Base-by-base conservation (phyloP, 192 early-diverging fungal genomes). In the Radiomyces spectabilis region DNA sequence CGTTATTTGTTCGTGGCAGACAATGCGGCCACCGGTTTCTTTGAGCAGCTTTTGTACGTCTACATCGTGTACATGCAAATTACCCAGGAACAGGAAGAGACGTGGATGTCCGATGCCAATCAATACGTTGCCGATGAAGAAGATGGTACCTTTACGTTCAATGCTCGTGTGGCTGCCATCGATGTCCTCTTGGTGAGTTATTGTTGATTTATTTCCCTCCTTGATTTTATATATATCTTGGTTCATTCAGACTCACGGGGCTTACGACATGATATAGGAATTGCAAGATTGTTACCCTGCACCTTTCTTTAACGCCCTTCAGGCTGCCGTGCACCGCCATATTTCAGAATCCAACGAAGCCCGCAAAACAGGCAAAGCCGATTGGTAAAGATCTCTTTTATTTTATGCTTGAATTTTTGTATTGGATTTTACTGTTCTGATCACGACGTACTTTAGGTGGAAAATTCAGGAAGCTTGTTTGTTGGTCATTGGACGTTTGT, bases 111-210 rank as follows among this genome's bases (percentile, higher is more conserved):
- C 29, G 92, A 96, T 59, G 80, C 89, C 42, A 89, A 93, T 53
- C 81, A 93, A 61, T 94, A 84, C 59, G 84, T 96, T 27, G 87
- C 88, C 18, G 94, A 96, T 50, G 90, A 92, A 44, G 91, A 94
- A 41, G 92, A 94, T 41, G 91, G 92, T 47, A 84, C 83, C 1
- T 82, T 83, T 34, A 84, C 71, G n/a, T 94, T 86, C 61, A 96
- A 84, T 52, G 87, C 93, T 41, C 80, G 94, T 41, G 81, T 93
- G 15, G 84, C 90, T 26, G 84, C 87, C 7, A 78, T 85, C 38
- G 89, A 93, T 64, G 68, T 89, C 15, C 61, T 93, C n/a, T 47
- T 69, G 21, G 75, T 82, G 59, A 41, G 55, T 57, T 27, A 30
- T 8, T 35, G 13, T 8, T 35, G 13, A 35, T 35, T 8, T 8